Percentiles rank a stretch among this genome's conserved stretches.
phyloP scores from a whole-genome alignment of 139 green algal species.

The Asterochloris sp. region DNA sequence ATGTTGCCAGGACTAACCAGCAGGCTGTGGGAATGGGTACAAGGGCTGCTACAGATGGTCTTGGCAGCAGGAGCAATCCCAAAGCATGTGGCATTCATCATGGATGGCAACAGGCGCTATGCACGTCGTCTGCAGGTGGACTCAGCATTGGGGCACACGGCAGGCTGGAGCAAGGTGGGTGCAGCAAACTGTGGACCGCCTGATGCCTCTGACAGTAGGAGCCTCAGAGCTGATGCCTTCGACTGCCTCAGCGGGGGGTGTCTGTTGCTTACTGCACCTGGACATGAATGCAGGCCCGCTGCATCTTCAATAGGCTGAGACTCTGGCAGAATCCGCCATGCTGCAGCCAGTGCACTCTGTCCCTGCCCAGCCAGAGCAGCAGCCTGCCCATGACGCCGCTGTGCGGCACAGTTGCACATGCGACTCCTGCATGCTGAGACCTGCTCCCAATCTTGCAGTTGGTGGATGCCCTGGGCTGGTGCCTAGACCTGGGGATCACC shows the following conservation, averaged over 20 bases:
- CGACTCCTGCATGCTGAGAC: no score
- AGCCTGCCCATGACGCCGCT: no score
- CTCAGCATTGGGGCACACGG: slow-evolving; percentile 47
- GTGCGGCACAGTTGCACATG: neutral
- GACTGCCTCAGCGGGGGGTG: no score
- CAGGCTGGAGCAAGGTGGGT: slow-evolving; percentile 58
- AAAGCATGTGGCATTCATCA: slow-evolving; percentile 89
- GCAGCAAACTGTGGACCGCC: neutral
- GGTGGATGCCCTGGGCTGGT: slow-evolving; percentile 82
- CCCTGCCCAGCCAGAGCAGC: no score
- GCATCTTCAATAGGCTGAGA: no score
- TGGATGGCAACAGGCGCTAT: slow-evolving; percentile 95
- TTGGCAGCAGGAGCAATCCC: slow-evolving; percentile 44
- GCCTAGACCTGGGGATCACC: slow-evolving; percentile 77
- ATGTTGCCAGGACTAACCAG: no score
- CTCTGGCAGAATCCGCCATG: no score
- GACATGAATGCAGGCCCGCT: no score
- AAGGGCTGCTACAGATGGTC: neutral
- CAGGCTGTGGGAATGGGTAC: no score
- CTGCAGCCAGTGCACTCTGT: no score
- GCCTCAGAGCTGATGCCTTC: no score
- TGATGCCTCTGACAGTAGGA: neutral
- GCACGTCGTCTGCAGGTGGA: slow-evolving; percentile 46
- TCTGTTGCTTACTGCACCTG: no score
- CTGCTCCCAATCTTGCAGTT: slow-evolving; percentile 50